These are phyloP conservation scores for Aleurites moluccanus DNA, from an alignment of 441 rosid genomes.

Conservation along the genomic window DNA sequence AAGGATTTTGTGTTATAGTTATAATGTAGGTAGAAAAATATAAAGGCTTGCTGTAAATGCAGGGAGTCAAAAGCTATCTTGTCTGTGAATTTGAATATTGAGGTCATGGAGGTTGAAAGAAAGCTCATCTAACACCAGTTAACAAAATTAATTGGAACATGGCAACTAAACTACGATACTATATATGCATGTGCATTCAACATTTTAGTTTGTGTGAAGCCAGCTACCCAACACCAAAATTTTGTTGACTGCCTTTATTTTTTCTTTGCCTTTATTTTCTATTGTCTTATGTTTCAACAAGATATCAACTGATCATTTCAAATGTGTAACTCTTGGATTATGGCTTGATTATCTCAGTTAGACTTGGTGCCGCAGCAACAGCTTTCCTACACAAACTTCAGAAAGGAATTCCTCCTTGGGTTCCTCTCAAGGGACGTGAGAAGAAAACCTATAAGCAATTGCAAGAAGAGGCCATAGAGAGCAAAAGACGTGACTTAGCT, in stretches of 20 bases:
- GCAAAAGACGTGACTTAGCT: conserved; percentile 80
- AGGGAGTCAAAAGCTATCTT: neutral
- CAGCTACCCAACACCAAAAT: neutral
- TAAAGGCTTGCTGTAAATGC: neutral
- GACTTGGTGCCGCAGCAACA: conserved; percentile 90
- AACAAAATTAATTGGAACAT: neutral
- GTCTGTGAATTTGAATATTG: neutral
- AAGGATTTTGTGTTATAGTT: neutral
- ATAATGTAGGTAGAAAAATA: neutral
- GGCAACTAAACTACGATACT: neutral
- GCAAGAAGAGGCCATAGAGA: conserved; percentile 84
- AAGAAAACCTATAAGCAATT: conserved; percentile 76
- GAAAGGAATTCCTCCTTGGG: conserved; percentile 90
- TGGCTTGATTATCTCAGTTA: conserved; percentile 48
- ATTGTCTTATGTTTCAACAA: neutral
- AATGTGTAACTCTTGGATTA: conserved; percentile 19
- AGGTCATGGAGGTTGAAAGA: conserved; percentile 12
- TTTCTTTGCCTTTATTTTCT: neutral
- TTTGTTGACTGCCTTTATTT: neutral
- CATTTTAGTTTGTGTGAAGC: neutral
- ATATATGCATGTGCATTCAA: too few relatives aligned
- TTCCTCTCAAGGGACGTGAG: conserved; percentile 77
- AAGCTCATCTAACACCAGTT: neutral
- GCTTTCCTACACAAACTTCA: conserved; percentile 83
- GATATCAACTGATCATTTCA: neutral